These are phyloP conservation scores for Exidia glandulosa DNA, from an alignment of 768 basidiomycete genomes.

Conservation along the genomic window DNA sequence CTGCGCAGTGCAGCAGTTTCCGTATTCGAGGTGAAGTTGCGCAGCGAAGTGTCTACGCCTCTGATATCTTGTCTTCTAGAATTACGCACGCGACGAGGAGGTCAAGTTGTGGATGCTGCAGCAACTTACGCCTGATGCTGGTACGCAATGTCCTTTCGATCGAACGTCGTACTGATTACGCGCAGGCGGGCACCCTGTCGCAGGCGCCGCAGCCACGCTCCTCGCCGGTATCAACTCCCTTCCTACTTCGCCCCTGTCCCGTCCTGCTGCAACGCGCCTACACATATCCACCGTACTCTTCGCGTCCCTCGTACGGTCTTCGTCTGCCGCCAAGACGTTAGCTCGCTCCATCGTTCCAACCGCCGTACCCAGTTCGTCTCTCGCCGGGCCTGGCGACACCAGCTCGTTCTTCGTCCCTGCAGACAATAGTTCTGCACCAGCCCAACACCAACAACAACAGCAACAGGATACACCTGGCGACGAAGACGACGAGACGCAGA, in stretches of 20 bases:
- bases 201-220: slow-evolving; percentile 44
- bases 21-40: slow-evolving; percentile 67
- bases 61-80: slow-evolving; percentile 28
- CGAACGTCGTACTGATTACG: background rate
- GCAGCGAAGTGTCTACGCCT: background rate
- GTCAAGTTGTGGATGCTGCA: slow-evolving; percentile 57
- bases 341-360: slow-evolving; percentile 53
- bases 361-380: slow-evolving; percentile 17
- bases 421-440: slow-evolving; percentile 31
- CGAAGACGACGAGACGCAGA: slow-evolving; percentile 38
- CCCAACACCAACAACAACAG: slow-evolving; percentile 18
- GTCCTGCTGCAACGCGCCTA: slow-evolving; percentile 46
- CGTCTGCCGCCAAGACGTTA: slow-evolving; percentile 48
- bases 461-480: slow-evolving; percentile 14
- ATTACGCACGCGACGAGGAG: slow-evolving; percentile 67
- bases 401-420: slow-evolving; percentile 63
- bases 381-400: slow-evolving; percentile 24
- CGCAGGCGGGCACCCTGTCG: slow-evolving; percentile 10
- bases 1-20: slow-evolving; percentile 64
- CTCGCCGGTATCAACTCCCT: slow-evolving; percentile 55
- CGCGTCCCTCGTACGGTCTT: slow-evolving; percentile 61
- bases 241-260: slow-evolving; percentile 50
- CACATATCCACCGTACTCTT: slow-evolving; percentile 73
- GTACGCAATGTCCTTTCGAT: slow-evolving; percentile 16
- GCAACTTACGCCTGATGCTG: slow-evolving; percentile 51